Percentiles rank a stretch among this genome's conserved stretches.
phyloP scores from a whole-genome alignment of 129 eudicot genomes.

The Pulicaria dysenterica region DNA sequence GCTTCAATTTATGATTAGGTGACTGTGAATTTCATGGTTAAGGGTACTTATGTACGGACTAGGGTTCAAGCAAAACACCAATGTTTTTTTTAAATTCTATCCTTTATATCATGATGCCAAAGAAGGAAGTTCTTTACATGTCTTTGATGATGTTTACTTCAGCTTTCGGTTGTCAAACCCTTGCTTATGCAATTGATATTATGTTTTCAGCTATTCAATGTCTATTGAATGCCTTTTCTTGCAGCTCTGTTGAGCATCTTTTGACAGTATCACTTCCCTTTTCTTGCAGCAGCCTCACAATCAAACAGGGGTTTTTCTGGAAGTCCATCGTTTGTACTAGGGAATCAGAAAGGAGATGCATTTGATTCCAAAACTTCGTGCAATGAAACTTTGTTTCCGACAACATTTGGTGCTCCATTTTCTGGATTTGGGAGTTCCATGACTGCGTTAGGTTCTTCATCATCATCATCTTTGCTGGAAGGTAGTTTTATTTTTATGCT shows the following conservation, averaged over 20 bases:
- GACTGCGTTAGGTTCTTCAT: not conserved
- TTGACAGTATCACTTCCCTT: not conserved
- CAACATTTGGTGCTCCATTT: not conserved
- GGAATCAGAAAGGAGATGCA: not conserved
- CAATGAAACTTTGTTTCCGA: not conserved
- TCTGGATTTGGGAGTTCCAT: slow-evolving; percentile 2
- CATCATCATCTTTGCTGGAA: not conserved
- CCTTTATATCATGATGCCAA: too few species aligned
- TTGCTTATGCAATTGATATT: not conserved
- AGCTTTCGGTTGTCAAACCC: not conserved
- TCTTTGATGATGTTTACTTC: not conserved
- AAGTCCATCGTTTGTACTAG: not conserved
- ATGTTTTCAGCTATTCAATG: not conserved
- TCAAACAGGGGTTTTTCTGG: slow-evolving; percentile 17
- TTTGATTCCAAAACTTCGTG: not conserved
- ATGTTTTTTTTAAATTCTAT: too few species aligned
- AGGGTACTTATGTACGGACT: too few species aligned
- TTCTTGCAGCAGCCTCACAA: slow-evolving; percentile 22
- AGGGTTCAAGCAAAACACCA: not conserved
- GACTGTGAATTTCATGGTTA: too few species aligned
- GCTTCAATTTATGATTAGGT: too few species aligned
- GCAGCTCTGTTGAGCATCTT: not conserved
- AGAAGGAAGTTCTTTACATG: too few species aligned
- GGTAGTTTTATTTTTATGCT: slow-evolving; percentile 9
- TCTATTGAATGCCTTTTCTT: not conserved